Evolutionary conservation across 371 early-diverging fungal genomes (phyloP).

Genomic region (Chytridium lagenaria): DNA sequence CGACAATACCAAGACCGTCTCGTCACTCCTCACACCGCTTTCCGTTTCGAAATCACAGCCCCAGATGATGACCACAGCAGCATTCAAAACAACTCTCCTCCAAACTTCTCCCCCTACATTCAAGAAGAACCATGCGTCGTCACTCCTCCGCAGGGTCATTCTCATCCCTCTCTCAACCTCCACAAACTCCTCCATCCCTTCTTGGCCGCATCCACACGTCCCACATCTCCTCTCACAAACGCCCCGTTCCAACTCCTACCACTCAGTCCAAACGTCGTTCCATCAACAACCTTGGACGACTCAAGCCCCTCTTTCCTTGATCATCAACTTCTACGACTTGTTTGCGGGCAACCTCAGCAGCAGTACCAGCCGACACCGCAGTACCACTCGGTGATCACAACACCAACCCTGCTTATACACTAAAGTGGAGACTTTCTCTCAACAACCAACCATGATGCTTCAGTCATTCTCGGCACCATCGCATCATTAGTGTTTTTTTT

Average conservation of each 20-base stretch:
- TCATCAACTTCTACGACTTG: background rate
- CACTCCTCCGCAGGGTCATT: no score
- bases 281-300: background rate
- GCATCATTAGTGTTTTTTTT: background rate
- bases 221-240: background rate
- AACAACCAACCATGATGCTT: background rate
- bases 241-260: background rate
- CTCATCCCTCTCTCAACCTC: no score
- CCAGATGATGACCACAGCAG: background rate
- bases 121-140: no score
- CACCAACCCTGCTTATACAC: background rate
- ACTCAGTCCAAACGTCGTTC: background rate
- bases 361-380: background rate
- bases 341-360: background rate
- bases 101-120: background rate
- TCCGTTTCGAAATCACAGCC: constrained; percentile 8
- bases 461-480: background rate
- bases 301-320: background rate
- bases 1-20: background rate
- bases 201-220: background rate
- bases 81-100: background rate
- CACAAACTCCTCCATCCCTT: background rate
- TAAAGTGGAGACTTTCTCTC: background rate
- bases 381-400: no score
- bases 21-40: background rate